Conservation (phyloP, 192 early-diverging fungal genomes). For the Coemansia javaensis region DNA sequence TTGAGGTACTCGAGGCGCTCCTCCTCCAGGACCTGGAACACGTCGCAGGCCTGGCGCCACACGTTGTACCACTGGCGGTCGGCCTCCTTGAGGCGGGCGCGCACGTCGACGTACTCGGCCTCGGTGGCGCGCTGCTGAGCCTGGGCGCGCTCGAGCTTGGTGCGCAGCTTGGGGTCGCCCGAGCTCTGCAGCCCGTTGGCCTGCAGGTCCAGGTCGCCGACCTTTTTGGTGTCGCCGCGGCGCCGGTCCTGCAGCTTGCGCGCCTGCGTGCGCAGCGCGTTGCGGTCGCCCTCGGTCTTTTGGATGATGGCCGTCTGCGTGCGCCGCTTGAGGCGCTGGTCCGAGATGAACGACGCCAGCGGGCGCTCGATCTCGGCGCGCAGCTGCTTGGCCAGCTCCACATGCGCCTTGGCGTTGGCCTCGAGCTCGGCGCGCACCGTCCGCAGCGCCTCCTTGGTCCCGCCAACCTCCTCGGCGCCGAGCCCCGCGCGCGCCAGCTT, state of each 20-base stretch:
- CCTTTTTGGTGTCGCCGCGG: conserved; percentile 51
- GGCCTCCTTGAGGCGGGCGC: conserved; percentile 32
- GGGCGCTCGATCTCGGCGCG: conserved; percentile 57
- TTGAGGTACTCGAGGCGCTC: conserved; percentile 66
- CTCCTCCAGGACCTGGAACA: conserved; percentile 60
- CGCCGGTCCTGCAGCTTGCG: conserved; percentile 56
- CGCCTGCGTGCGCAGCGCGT: conserved; percentile 40
- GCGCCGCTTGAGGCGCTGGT: conserved; percentile 63
- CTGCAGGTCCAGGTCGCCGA: conserved; percentile 44
- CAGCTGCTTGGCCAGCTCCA: conserved; percentile 62
- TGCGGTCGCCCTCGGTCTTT: conserved; percentile 47
- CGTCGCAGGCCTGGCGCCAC: conserved; percentile 47
- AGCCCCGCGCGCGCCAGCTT: conserved; percentile 58
- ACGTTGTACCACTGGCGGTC: conserved; percentile 45
- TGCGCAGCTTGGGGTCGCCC: conserved; percentile 36
- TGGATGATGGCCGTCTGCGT: conserved; percentile 44
- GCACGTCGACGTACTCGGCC: conserved; percentile 35
- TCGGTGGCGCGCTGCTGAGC: conserved; percentile 38
- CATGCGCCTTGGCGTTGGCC: conserved; percentile 56
- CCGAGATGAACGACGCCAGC: conserved; percentile 57
- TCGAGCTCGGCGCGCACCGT: conserved; percentile 61
- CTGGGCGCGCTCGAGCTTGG: conserved; percentile 44
- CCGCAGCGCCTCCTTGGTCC: conserved; percentile 55
- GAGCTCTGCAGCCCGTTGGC: conserved; percentile 37
- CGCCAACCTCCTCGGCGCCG: conserved; percentile 66